Percentiles rank a stretch among this genome's conserved stretches.
phyloP scores from a whole-genome alignment of 805 yeast genomes.

The Candida chauliodis region DNA sequence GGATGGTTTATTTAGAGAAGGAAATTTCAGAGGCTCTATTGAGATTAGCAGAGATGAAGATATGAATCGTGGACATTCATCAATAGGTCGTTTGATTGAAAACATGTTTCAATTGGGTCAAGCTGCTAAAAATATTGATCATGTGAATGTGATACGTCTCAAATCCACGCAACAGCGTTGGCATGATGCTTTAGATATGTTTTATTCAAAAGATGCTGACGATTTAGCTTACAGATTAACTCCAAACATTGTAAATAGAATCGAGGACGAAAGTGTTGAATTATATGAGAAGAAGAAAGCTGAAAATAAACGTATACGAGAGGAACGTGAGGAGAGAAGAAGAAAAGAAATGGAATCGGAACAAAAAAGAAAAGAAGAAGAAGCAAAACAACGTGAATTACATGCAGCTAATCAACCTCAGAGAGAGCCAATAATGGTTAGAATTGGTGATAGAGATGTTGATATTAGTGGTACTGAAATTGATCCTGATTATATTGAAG shows the following conservation, averaged over 20 bases:
- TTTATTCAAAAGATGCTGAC: constrained; percentile 39
- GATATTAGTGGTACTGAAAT: constrained; percentile 88
- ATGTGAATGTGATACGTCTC: constrained; percentile 17
- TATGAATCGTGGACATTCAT: constrained; percentile 8
- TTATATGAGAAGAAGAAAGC: constrained; percentile 26
- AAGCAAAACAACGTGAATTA: constrained; percentile 15
- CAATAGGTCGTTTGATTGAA: constrained; percentile 25
- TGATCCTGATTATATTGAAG: constrained; percentile 86
- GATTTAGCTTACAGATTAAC: constrained; percentile 18
- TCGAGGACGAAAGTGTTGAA: constrained; percentile 48
- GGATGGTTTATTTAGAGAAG: constrained; percentile 13
- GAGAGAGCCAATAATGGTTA: constrained; percentile 57
- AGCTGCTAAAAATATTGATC: background rate
- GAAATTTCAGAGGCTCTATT: constrained; percentile 21
- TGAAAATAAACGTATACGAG: constrained; percentile 21
- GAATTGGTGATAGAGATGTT: constrained; percentile 72
- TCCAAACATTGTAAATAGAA: constrained; percentile 40
- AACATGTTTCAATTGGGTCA: constrained; percentile 15
- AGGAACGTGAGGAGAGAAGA: constrained; percentile 26
- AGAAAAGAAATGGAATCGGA: constrained; percentile 31
- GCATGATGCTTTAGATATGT: constrained; percentile 54
- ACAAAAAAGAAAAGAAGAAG: constrained; percentile 21
- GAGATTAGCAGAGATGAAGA: constrained; percentile 16
- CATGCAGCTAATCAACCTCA: constrained; percentile 16
- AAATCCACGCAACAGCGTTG: constrained; percentile 65